Evolutionary conservation across 352 stramenopile species (phyloP).

Genomic region (Paralagenidium karlingii): DNA sequence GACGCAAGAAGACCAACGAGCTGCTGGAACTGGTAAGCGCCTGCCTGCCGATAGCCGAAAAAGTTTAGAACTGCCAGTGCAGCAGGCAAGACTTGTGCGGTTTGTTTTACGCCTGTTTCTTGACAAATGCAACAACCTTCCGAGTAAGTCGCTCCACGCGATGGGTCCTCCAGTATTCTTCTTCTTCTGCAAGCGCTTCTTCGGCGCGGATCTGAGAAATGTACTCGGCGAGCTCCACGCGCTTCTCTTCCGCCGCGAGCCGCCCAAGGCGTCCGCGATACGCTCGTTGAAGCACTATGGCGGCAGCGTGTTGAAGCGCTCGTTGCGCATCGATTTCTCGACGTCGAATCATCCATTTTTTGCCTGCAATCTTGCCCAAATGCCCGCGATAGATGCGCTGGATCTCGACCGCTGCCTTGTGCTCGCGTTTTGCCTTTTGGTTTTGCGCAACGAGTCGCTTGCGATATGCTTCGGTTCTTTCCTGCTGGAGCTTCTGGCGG

Average conservation of each 20-base stretch:
- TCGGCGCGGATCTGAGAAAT: constrained; percentile 84
- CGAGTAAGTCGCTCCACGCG: constrained; percentile 34
- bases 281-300: constrained; percentile 74
- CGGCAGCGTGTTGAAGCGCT: constrained; percentile 59
- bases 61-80: constrained; percentile 10
- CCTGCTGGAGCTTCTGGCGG: constrained; percentile 50
- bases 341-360: constrained; percentile 70
- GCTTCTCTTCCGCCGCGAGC: constrained; percentile 60
- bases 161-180: constrained; percentile 55
- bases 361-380: constrained; percentile 69
- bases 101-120: constrained; percentile 33
- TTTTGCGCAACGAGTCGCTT: constrained; percentile 47
- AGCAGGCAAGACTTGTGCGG: constrained; percentile 4
- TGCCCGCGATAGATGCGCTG: constrained; percentile 61
- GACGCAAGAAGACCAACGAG: constrained; percentile 57
- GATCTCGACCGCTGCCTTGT: constrained; percentile 33
- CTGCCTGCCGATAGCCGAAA: constrained; percentile 54
- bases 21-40: constrained; percentile 70
- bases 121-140: constrained; percentile 42
- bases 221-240: constrained; percentile 89
- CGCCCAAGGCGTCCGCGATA: constrained; percentile 80
- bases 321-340: constrained; percentile 77
- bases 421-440: constrained; percentile 45
- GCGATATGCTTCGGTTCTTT: constrained; percentile 43
- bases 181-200: constrained; percentile 84